A percentile compares a stretch with the other conserved stretches of the same genome.
Conservation (phyloP, 2,329 filamentous ascomycete species). For the Penicillium sp. region DNA sequence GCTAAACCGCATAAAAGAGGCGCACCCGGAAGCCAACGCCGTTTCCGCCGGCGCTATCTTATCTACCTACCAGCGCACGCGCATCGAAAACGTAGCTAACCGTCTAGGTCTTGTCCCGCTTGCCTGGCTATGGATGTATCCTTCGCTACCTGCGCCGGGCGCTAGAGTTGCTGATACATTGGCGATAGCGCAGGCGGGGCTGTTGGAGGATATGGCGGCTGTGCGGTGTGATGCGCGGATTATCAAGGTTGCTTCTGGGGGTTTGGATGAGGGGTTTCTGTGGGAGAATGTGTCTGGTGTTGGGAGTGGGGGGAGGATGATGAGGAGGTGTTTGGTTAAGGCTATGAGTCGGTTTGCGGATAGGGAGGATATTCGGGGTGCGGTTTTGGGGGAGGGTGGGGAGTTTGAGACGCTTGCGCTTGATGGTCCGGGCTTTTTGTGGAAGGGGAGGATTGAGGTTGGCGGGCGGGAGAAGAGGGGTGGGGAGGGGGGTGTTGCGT, state of each 20-base stretch:
- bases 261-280: conserved; percentile 73
- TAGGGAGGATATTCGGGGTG: conserved; percentile 57
- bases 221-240: conserved; percentile 82
- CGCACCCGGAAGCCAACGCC: conserved; percentile 78
- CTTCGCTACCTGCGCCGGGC: conserved; percentile 58
- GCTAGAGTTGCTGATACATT: conserved; percentile 21
- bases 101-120: conserved; percentile 78
- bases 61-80: conserved; percentile 90
- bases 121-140: conserved; percentile 90
- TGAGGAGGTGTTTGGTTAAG: conserved; percentile 48
- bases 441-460: conserved; percentile 67
- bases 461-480: conserved; percentile 52
- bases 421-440: conserved; percentile 69
- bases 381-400: conserved; percentile 84
- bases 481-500: conserved; percentile 75
- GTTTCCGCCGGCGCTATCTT: conserved; percentile 88
- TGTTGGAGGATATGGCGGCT: conserved; percentile 76
- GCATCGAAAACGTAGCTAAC: conserved; percentile 88
- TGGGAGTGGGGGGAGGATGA: conserved; percentile 37
- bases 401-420: conserved; percentile 93
- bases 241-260: conserved; percentile 90
- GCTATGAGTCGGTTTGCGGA: conserved; percentile 56
- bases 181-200: conserved; percentile 34
- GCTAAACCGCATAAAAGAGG: conserved; percentile 60
- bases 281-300: conserved; percentile 69